Evolutionary conservation across 495 filamentous ascomycete genomes (phyloP).

Genomic region (Lepidopterella palustris): DNA sequence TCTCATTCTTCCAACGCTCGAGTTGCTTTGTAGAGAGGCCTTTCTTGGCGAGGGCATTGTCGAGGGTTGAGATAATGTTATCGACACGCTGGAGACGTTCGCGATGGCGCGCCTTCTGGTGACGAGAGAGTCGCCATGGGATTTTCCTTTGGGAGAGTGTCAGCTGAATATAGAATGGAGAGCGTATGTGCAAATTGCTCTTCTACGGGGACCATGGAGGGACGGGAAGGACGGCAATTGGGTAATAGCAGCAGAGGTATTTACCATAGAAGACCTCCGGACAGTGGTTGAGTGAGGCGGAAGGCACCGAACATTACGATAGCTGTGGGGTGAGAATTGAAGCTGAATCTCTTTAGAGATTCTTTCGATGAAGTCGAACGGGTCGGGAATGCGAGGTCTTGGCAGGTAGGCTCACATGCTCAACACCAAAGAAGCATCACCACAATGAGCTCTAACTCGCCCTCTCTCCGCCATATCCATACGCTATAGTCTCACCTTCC

Average conservation of each 20-base stretch:
- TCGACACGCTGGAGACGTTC: slow-evolving; percentile 82
- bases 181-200: too few species aligned
- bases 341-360: background rate
- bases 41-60: slow-evolving; percentile 60
- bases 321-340: slow-evolving; percentile 8
- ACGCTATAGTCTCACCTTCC: too few species aligned
- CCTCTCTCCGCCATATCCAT: too few species aligned
- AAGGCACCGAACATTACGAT: slow-evolving; percentile 71
- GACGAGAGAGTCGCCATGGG: slow-evolving; percentile 87
- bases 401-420: background rate
- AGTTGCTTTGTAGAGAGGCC: slow-evolving; percentile 53
- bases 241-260: background rate
- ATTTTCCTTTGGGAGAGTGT: slow-evolving; percentile 65
- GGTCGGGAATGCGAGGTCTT: background rate
- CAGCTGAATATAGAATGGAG: background rate
- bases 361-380: slow-evolving; percentile 9
- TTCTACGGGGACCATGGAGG: too few species aligned
- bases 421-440: slow-evolving; percentile 2
- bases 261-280: slow-evolving; percentile 52
- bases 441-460: background rate
- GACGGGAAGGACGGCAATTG: background rate
- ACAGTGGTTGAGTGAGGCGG: slow-evolving; percentile 66
- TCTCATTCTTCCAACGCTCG: slow-evolving; percentile 84
- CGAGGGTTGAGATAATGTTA: slow-evolving; percentile 67
- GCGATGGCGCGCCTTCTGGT: slow-evolving; percentile 86